phyloP scores from a whole-genome alignment of 2,329 filamentous ascomycete genomes.

The Xylaria sp. region DNA sequence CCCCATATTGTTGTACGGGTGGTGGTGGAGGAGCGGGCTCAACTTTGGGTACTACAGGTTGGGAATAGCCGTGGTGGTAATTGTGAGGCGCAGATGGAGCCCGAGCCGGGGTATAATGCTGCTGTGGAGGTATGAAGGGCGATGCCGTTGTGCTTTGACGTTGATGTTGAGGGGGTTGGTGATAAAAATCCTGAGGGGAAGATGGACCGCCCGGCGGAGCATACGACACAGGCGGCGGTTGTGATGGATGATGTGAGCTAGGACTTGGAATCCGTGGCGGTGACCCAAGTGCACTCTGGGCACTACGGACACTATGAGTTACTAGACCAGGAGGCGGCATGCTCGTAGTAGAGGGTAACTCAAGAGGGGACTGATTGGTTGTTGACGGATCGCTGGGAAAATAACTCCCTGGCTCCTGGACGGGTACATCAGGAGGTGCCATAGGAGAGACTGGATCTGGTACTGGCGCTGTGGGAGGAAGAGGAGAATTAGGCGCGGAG shows the following conservation, averaged over 20 bases:
- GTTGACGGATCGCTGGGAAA: conserved; percentile 34
- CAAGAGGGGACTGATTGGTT: conserved; percentile 31
- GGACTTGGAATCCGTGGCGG: conserved; percentile 37
- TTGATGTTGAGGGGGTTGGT: conserved; percentile 40
- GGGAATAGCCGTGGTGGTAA: conserved; percentile 32
- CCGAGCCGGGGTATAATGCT: conserved; percentile 33
- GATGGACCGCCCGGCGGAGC: conserved; percentile 38
- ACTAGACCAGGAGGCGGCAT: conserved; percentile 40
- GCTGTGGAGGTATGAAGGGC: conserved; percentile 32
- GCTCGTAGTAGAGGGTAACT: conserved; percentile 39
- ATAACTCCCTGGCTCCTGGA: conserved; percentile 38
- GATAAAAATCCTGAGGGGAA: conserved; percentile 46
- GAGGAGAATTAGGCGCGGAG: conserved; percentile 44
- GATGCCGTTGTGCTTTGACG: conserved; percentile 37
- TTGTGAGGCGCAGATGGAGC: conserved; percentile 35
- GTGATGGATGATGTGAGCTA: conserved; percentile 31
- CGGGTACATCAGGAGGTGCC: conserved; percentile 37
- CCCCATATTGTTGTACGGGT: conserved; percentile 34
- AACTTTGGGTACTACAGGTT: conserved; percentile 33
- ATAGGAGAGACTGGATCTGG: conserved; percentile 44
- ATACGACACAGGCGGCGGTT: conserved; percentile 41
- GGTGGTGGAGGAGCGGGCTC: conserved; percentile 24
- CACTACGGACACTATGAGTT: conserved; percentile 8
- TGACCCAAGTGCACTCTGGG: conserved; percentile 27
- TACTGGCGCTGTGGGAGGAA: conserved; percentile 36